Conservation (phyloP, 192 early-diverging fungal species). For the Fimicolochytrium jonesii region DNA sequence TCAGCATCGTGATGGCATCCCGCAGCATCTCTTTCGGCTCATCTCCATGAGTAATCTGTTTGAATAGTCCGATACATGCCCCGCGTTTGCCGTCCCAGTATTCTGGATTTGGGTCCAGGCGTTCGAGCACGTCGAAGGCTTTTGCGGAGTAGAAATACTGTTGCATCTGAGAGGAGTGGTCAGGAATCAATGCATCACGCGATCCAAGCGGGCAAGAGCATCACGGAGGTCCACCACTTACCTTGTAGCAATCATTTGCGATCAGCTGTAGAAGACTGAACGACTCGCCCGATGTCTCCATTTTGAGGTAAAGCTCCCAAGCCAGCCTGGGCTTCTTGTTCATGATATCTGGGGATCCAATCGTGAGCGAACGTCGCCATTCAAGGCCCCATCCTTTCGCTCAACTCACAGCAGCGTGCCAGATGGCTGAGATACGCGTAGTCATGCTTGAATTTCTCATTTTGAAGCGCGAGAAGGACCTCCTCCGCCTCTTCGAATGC, state of each 20-base stretch:
- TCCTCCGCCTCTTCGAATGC: conserved; percentile 60
- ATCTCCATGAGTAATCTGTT: conserved; percentile 45
- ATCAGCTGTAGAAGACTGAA: conserved; percentile 60
- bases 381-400: too few relatives aligned
- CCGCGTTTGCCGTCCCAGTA: conserved; percentile 66
- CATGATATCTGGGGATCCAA: conserved; percentile 47
- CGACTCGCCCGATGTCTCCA: conserved; percentile 64
- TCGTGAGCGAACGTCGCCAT: too few relatives aligned
- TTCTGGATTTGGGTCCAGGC: conserved; percentile 58
- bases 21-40: conserved; percentile 51
- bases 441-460: conserved; percentile 53
- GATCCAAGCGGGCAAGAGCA: not conserved
- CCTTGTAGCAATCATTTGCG: conserved; percentile 63
- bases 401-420: conserved; percentile 55
- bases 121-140: conserved; percentile 60
- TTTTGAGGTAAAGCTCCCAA: conserved; percentile 62
- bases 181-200: too few relatives aligned
- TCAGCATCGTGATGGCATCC: conserved; percentile 49
- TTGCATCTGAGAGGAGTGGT: conserved; percentile 30
- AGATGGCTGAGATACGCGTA: conserved; percentile 58
- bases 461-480: conserved; percentile 52
- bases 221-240: conserved; percentile 10
- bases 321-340: conserved; percentile 59
- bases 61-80: conserved; percentile 55
- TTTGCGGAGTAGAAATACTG: conserved; percentile 54